Conservation (phyloP, 208 protist species). For the Crithidia acanthocephali region DNA sequence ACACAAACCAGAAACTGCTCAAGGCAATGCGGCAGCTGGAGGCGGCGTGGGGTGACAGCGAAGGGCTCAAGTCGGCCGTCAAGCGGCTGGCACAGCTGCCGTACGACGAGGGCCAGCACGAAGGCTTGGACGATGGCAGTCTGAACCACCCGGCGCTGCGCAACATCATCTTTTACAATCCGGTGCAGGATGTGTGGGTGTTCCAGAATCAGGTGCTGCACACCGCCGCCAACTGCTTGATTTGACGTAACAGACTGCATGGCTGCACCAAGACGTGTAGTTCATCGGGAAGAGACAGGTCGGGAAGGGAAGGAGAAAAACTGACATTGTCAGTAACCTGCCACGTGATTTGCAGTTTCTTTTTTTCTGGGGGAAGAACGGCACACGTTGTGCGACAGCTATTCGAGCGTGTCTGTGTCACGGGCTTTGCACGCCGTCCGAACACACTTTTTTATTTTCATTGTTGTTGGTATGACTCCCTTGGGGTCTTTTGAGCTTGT, state of each 20-base stretch:
- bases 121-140: conserved; percentile 67
- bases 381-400: no score
- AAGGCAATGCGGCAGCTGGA: conserved; percentile 85
- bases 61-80: conserved; percentile 48
- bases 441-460: no score
- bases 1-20: conserved; percentile 80
- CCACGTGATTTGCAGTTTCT: no score
- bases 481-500: no score
- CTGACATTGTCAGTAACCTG: no score
- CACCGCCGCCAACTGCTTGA: conserved; percentile 74
- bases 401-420: no score
- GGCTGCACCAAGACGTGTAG: not conserved
- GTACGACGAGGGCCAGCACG: conserved; percentile 70
- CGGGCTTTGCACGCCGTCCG: no score
- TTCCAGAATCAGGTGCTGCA: conserved; percentile 79
- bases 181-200: conserved; percentile 81
- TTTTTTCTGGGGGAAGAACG: no score
- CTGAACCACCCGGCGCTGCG: conserved; percentile 58
- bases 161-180: conserved; percentile 85
- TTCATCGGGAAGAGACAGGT: not conserved
- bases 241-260: conserved; percentile 21
- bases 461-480: no score
- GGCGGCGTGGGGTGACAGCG: conserved; percentile 57
- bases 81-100: conserved; percentile 68
- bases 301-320: no score